These are phyloP conservation scores for Amylostereum areolatum DNA, from an alignment of 1,284 basidiomycete species.

Conservation along the genomic window DNA sequence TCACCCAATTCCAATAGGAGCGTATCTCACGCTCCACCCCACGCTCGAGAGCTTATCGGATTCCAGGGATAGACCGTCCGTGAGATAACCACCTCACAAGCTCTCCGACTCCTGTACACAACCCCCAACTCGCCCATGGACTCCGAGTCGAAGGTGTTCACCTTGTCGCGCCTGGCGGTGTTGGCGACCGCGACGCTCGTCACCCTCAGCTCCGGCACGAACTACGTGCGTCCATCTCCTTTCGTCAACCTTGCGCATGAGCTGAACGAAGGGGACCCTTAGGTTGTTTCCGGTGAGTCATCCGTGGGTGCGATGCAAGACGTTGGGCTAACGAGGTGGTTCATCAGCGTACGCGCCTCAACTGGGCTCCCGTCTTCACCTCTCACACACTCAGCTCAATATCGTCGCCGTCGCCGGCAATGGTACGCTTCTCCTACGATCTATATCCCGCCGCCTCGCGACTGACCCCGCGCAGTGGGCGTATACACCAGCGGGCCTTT, in stretches of 20 bases:
- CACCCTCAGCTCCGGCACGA: slow-evolving; percentile 60
- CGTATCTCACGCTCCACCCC: too few relatives aligned
- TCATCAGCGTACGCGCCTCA: slow-evolving; percentile 73
- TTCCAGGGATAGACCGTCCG: too few relatives aligned
- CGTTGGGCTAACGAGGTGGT: neutral
- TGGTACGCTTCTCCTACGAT: slow-evolving; percentile 29
- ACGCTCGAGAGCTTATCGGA: too few relatives aligned
- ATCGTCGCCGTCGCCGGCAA: slow-evolving; percentile 68
- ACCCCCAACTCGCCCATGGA: too few relatives aligned
- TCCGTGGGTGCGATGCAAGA: neutral
- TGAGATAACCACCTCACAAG: too few relatives aligned
- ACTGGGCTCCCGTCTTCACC: slow-evolving; percentile 59
- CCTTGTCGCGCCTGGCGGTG: slow-evolving; percentile 35
- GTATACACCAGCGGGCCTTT: slow-evolving; percentile 56
- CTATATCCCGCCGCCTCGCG: slow-evolving; percentile 1
- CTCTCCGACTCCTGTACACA: too few relatives aligned
- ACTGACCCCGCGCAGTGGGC: slow-evolving; percentile 37
- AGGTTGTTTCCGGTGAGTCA: slow-evolving; percentile 46
- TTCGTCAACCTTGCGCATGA: neutral
- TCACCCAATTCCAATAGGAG: too few relatives aligned
- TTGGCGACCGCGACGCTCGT: slow-evolving; percentile 52
- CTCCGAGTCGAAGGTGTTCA: slow-evolving; percentile 17
- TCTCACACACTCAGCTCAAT: slow-evolving; percentile 74
- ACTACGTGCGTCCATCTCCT: slow-evolving; percentile 48
- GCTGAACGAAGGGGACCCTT: neutral